A percentile compares a stretch with the other conserved stretches of the same genome.
phyloP scores from a whole-genome alignment of 176 grass and related monocot genomes.

The Zea mays region DNA sequence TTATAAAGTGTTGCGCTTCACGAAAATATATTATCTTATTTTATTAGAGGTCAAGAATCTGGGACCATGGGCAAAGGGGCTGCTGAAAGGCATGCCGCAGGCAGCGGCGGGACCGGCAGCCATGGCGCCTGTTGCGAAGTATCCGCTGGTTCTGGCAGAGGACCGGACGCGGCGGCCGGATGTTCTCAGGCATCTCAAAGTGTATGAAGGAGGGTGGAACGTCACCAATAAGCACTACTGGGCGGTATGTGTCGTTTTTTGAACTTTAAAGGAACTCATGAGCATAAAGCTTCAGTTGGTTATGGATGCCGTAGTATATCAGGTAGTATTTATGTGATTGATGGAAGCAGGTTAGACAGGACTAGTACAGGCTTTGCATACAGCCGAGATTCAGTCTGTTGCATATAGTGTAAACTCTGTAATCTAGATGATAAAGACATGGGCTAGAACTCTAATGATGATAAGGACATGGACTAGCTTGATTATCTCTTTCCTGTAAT shows the following conservation, averaged over 20 bases:
- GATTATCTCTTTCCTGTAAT: slow-evolving; percentile 27
- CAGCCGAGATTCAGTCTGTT: slow-evolving; percentile 13
- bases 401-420: slow-evolving; percentile 24
- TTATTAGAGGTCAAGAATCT: slow-evolving; percentile 73
- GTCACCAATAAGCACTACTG: slow-evolving; percentile 91
- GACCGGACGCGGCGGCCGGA: slow-evolving; percentile 78
- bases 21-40: slow-evolving; percentile 20
- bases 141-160: slow-evolving; percentile 74
- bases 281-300: slow-evolving; percentile 15
- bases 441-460: background rate
- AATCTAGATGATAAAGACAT: slow-evolving; percentile 13
- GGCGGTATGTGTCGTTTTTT: slow-evolving; percentile 59
- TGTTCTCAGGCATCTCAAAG: slow-evolving; percentile 59
- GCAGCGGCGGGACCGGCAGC: slow-evolving; percentile 42
- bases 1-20: slow-evolving; percentile 20
- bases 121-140: slow-evolving; percentile 49
- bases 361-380: slow-evolving; percentile 10
- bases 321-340: slow-evolving; percentile 27
- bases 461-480: background rate
- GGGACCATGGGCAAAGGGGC: slow-evolving; percentile 81
- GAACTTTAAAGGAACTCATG: slow-evolving; percentile 10
- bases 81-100: slow-evolving; percentile 61
- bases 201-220: slow-evolving; percentile 85
- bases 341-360: slow-evolving; percentile 37
- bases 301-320: slow-evolving; percentile 12